Base-by-base conservation (phyloP, 1,284 basidiomycete genomes). In the Rhizoctonia solani region DNA sequence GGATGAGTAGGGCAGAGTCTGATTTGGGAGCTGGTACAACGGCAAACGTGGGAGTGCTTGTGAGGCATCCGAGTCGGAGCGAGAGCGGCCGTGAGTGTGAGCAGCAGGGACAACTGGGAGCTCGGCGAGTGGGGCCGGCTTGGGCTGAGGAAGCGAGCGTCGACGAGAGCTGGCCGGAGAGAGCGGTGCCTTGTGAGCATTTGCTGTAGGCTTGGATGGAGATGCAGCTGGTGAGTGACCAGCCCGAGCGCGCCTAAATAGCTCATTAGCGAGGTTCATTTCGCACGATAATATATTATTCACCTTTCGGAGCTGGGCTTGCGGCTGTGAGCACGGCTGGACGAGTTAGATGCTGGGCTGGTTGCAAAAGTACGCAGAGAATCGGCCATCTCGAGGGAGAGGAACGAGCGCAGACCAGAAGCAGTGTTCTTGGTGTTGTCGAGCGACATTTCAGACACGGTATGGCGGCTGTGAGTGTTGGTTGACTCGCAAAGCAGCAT, bases 341-440 rank as follows among this genome's bases (percentile, higher is more conserved):
- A 29, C 4, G 42, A 16, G 42, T 23, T 59, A 16, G 55, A 47
- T 41, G 55, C 32, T 41, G 55, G 42, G 42, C 42, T 47, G 55
- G 55, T 9, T 1, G 63, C 39, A 11, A 54, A 41, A 3, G 66
- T 55, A 54, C 46, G 66, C 41, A 56, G 54, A 13, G 66, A 67
- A 32, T 67, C 66, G 27, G 66, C 66, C 46, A 68, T 61, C 27
- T 65, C 67, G 59, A 68, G 61, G 44, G 67, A 68, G 37, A 68
- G 59, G 61, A 68, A 66, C 23, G 49, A 59, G 58, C 58, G 32
- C 46, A 61, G 32, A 27, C 46, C 46, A 16, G 54, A 37, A 25
- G 39, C 21, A 41, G 11, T 52, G 41, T 19, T 37, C 46, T 34
- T 68, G 58, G 46, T n/a, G n/a, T n/a, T n/a, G n/a, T n/a, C n/a